Evolutionary conservation across 768 basidiomycete genomes (phyloP).

Genomic region (Amanita pallidorosea): DNA sequence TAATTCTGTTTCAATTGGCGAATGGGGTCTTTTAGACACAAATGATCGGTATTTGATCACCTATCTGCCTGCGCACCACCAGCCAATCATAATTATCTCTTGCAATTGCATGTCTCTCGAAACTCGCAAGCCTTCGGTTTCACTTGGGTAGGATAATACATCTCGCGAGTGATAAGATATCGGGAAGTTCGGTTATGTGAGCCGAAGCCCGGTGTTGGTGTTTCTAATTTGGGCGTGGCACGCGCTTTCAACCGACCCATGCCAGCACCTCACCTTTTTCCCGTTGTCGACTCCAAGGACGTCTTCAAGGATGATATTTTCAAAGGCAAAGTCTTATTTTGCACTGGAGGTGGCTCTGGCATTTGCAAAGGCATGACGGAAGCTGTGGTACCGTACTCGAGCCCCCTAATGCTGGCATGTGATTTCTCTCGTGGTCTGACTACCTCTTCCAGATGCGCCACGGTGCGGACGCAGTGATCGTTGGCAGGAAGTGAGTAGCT

Average conservation of each 20-base stretch:
- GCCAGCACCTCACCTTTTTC: conserved; percentile 27
- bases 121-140: no score
- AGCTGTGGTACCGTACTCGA: conserved; percentile 44
- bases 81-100: no score
- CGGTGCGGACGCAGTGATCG: conserved; percentile 72
- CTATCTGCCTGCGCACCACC: neutral
- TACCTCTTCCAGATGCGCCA: conserved; percentile 68
- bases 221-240: no score
- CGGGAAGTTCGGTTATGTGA: neutral
- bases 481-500: conserved; percentile 71
- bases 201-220: neutral
- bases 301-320: conserved; percentile 77
- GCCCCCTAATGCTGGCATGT: no score
- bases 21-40: neutral
- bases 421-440: neutral
- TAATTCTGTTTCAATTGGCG: neutral
- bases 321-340: conserved; percentile 84
- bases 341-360: conserved; percentile 87
- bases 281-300: conserved; percentile 40
- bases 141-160: no score
- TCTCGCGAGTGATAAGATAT: no score
- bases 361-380: conserved; percentile 89
- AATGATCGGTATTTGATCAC: neutral
- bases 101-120: no score
- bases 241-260: conserved; percentile 26